phyloP scores from a whole-genome alignment of 495 filamentous ascomycete genomes.

The Penicillium lividum region DNA sequence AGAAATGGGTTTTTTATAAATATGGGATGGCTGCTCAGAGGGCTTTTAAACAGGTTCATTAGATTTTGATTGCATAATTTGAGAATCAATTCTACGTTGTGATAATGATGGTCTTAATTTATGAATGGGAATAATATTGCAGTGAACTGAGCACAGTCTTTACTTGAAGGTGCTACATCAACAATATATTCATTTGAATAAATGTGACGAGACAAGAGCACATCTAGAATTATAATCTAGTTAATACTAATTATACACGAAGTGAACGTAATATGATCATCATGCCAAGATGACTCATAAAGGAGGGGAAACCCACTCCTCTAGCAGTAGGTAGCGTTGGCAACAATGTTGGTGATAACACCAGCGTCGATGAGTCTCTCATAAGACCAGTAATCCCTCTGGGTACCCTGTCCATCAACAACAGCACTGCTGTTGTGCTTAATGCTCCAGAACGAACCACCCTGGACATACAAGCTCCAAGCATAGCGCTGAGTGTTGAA shows the following conservation, averaged over 20 bases:
- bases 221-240: no score
- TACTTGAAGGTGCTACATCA: no score
- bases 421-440: slow-evolving; percentile 20
- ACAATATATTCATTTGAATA: no score
- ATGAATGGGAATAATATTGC: no score
- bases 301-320: neutral
- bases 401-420: slow-evolving; percentile 17
- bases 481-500: slow-evolving; percentile 18
- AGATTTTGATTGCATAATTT: neutral
- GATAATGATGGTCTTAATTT: no score
- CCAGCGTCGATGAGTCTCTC: slow-evolving; percentile 14
- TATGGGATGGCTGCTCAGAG: slow-evolving; percentile 17
- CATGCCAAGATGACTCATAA: neutral
- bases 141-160: no score
- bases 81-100: no score
- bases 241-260: no score
- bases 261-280: no score
- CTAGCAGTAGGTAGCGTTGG: slow-evolving; percentile 12
- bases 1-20: slow-evolving; percentile 16
- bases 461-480: slow-evolving; percentile 16
- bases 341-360: slow-evolving; percentile 6
- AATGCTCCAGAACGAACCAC: slow-evolving; percentile 17
- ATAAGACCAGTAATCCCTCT: slow-evolving; percentile 16
- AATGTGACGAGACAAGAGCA: no score
- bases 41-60: slow-evolving; percentile 9